Evolutionary conservation across 1,139 yeast species (phyloP).

Genomic region (Hanseniaspora uvarum): DNA sequence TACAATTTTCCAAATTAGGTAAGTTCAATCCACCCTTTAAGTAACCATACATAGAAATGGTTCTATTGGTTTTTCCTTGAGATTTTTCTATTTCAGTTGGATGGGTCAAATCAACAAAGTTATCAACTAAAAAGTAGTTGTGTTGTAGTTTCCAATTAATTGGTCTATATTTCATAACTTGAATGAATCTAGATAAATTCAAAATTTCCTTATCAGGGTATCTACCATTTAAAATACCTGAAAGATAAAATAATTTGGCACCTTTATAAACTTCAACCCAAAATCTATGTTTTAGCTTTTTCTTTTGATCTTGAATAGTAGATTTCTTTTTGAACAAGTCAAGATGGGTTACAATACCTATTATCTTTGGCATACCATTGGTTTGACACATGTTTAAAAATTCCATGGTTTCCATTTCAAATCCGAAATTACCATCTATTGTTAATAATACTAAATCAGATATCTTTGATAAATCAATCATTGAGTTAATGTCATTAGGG

Average conservation of each 20-base stretch:
- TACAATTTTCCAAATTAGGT: conserved; percentile 44
- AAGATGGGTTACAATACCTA: conserved; percentile 91
- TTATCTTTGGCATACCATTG: conserved; percentile 96
- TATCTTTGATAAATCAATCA: conserved; percentile 92
- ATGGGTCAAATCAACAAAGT: conserved; percentile 91
- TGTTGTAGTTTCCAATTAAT: conserved; percentile 98
- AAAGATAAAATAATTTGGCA: conserved; percentile 84
- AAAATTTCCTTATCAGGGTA: conserved; percentile 94
- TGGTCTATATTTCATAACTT: conserved; percentile 97
- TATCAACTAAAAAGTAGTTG: conserved; percentile 83
- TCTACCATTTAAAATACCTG: conserved; percentile 94
- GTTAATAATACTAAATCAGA: conserved; percentile 83
- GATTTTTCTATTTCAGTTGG: conserved; percentile 63
- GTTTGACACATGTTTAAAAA: conserved; percentile 91
- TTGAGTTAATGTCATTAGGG: conserved; percentile 76
- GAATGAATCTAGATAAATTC: conserved; percentile 81
- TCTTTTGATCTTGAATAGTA: conserved; percentile 83
- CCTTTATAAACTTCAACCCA: conserved; percentile 99
- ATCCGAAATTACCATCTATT: conserved; percentile 95
- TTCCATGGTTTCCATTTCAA: conserved; percentile 99
- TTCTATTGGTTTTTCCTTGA: conserved; percentile 76
- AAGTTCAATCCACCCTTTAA: conserved; percentile 81
- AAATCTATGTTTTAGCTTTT: conserved; percentile 82
- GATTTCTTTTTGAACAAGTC: conserved; percentile 86
- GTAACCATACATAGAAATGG: conserved; percentile 85